A percentile compares a stretch with the other conserved stretches of the same genome.
Evolutionary conservation across 768 basidiomycete species (phyloP).

Genomic region (Mycena olivaceomarginata): DNA sequence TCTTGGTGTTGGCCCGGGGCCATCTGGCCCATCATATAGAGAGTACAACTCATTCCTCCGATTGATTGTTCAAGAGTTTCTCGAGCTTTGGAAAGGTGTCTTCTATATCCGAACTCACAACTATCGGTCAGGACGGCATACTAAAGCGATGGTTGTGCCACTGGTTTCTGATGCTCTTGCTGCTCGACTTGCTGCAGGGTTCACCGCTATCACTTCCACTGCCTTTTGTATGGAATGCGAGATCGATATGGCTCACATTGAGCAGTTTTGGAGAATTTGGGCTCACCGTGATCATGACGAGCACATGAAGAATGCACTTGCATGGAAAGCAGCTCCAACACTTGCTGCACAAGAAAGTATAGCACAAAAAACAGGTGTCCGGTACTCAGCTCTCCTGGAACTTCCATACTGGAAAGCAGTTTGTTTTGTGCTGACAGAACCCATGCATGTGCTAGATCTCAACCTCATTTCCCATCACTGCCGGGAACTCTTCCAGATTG

Average conservation of each 20-base stretch:
- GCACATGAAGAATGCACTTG: slow-evolving; percentile 35
- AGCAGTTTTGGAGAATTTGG: slow-evolving; percentile 46
- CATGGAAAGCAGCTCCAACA: slow-evolving; percentile 48
- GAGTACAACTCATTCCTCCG: slow-evolving; percentile 58
- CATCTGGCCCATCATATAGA: slow-evolving; percentile 53
- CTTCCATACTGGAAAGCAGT: slow-evolving; percentile 64
- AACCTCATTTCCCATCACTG: slow-evolving; percentile 55
- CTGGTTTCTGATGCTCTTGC: slow-evolving; percentile 55
- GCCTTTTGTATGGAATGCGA: slow-evolving; percentile 55
- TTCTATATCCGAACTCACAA: slow-evolving; percentile 49
- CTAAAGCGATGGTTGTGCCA: slow-evolving; percentile 46
- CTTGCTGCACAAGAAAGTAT: slow-evolving; percentile 39
- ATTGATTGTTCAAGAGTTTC: slow-evolving; percentile 49
- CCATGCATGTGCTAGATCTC: slow-evolving; percentile 64
- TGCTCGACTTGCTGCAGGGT: slow-evolving; percentile 51
- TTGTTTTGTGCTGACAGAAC: slow-evolving; percentile 50
- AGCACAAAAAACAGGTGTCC: slow-evolving; percentile 48
- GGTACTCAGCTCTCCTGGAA: slow-evolving; percentile 54
- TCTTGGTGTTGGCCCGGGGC: slow-evolving; percentile 59
- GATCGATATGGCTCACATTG: slow-evolving; percentile 48
- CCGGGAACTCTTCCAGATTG: slow-evolving; percentile 48
- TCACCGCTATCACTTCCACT: slow-evolving; percentile 41
- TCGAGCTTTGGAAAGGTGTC: slow-evolving; percentile 51
- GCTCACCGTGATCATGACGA: slow-evolving; percentile 33
- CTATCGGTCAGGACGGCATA: slow-evolving; percentile 39